Evolutionary conservation across 2,329 filamentous ascomycete genomes (phyloP).

Genomic region (Mycosphaerella arachidis): DNA sequence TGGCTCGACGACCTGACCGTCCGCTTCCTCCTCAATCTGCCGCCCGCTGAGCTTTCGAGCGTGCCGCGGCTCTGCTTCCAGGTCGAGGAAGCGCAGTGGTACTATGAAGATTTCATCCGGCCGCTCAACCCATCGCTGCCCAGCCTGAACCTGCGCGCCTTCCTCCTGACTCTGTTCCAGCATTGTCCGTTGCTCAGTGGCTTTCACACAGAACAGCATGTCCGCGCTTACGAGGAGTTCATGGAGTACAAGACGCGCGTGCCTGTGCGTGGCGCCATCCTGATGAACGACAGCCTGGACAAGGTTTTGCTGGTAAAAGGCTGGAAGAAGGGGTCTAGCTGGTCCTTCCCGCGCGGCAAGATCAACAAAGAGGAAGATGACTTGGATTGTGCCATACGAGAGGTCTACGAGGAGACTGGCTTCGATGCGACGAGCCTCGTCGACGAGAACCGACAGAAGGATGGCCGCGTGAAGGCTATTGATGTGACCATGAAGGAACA

Average conservation of each 20-base stretch:
- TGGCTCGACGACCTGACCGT: conserved; percentile 98
- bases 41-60: conserved; percentile 80
- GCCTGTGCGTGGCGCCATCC: conserved; percentile 87
- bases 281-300: conserved; percentile 93
- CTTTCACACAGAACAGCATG: conserved; percentile 73
- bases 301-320: conserved; percentile 89
- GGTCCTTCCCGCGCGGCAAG: conserved; percentile 95
- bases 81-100: conserved; percentile 99
- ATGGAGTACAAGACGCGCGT: conserved; percentile 91
- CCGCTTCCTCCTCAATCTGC: conserved; percentile 96
- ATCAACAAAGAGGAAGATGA: conserved; percentile 98
- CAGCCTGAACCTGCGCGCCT: conserved; percentile 76
- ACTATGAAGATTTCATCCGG: conserved; percentile 98
- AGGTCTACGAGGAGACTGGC: conserved; percentile 95
- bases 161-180: conserved; percentile 86
- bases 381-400: conserved; percentile 85
- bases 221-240: conserved; percentile 84
- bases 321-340: conserved; percentile 94
- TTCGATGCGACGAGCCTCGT: conserved; percentile 79
- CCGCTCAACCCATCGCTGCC: conserved; percentile 72
- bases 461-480: conserved; percentile 70
- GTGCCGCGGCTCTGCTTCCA: conserved; percentile 97
- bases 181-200: conserved; percentile 84
- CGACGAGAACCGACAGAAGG: conserved; percentile 50
- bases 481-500: conserved; percentile 88